phyloP scores from a whole-genome alignment of 1,284 basidiomycete species.

The Sanghuangporus sanghuang region DNA sequence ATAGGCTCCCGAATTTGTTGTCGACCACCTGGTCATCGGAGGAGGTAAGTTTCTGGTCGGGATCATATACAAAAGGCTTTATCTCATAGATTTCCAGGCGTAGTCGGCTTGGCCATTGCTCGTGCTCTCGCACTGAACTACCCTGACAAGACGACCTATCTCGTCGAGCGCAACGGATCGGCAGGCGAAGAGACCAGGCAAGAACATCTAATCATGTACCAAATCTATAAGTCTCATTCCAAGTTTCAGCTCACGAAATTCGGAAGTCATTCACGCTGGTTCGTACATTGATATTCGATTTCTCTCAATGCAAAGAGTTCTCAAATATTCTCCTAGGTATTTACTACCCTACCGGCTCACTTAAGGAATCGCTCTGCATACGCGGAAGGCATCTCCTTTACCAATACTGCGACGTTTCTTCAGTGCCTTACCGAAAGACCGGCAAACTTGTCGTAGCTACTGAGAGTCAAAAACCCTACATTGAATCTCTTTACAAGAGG shows the following conservation, averaged over 20 bases:
- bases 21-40: constrained; percentile 94
- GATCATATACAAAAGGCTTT: not conserved
- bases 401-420: constrained; percentile 60
- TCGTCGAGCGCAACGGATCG: constrained; percentile 75
- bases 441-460: constrained; percentile 88
- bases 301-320: not conserved
- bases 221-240: not conserved
- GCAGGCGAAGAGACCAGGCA: constrained; percentile 85
- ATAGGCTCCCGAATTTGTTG: constrained; percentile 64
- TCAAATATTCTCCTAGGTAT: constrained; percentile 43
- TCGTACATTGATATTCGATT: constrained; percentile 17
- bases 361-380: constrained; percentile 86
- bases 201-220: constrained; percentile 16
- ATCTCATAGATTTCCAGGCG: constrained; percentile 42
- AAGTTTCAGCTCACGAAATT: constrained; percentile 77
- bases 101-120: constrained; percentile 86
- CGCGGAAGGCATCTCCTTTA: constrained; percentile 87
- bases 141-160: constrained; percentile 71
- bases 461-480: constrained; percentile 60
- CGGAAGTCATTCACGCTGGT: constrained; percentile 94
- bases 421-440: constrained; percentile 68
- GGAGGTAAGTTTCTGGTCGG: constrained; percentile 53
- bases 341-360: constrained; percentile 80
- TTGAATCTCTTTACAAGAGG: constrained; percentile 65
- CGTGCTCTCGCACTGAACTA: constrained; percentile 66